Base-by-base conservation (phyloP, 2,329 filamentous ascomycete genomes). In the Aspergillus sp. region DNA sequence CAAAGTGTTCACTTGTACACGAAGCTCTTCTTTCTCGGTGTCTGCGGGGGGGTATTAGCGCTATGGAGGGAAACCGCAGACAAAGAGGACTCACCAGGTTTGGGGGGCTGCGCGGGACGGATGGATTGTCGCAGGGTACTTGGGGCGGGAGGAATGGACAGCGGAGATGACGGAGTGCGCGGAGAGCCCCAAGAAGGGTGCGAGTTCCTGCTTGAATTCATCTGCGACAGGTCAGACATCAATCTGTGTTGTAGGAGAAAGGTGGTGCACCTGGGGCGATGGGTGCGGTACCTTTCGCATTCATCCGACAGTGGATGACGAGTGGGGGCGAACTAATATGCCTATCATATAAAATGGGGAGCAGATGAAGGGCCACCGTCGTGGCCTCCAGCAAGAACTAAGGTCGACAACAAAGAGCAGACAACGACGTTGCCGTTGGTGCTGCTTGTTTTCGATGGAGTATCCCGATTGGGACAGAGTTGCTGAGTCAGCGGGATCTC, bases 1-100 rank as follows among this genome's bases (percentile, higher is more conserved):
- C 47, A 97, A 77, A 0, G 91, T 89, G 56, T 92, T 94, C 40
- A 97, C 79, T 71, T 97, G 91, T 2, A 93, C 90, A 66, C 93
- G 92, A 21, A 97, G 80, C 58, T 92, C 88, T 65, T 97, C 92
- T 54, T 83, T 87, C 49, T 74, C 73, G 11, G 65, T 58, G 60
- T 76, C 73, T 76, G 45, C 1, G 52, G 7, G 11, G 29, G 14
- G 5, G 13, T 17, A 44, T 66, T 13, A 64, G 47, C 38, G 20
- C 13, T 42, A 21, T 10, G 34, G 38, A 53, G 17, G 21, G 19
- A 25, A 29, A n/a, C 52, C 32, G 5, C 17, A 14, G 2, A 5
- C 16, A 23, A 21, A 25, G n/a, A n/a, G 46, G 43, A 48, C 68
- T 64, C 42, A 76, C 74, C 73, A 50, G 69, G 70, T 48, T 70